These are phyloP conservation scores for Trifolium pratense DNA, from an alignment of 306 rosid species.

Conservation along the genomic window DNA sequence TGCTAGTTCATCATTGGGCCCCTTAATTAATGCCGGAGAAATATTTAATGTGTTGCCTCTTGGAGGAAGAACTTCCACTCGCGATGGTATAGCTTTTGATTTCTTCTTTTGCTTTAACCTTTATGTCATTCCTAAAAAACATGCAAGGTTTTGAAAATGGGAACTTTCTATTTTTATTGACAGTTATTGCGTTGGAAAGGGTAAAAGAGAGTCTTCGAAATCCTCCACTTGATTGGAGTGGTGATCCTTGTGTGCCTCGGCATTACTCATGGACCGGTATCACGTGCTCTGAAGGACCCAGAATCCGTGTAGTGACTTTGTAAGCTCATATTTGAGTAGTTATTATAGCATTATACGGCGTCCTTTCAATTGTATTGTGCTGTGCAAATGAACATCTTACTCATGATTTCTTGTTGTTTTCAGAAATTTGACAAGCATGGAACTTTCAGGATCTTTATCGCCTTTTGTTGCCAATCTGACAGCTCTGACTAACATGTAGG, in stretches of 20 bases:
- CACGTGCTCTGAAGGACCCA: slow-evolving; percentile 72
- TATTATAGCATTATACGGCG: slow-evolving; percentile 8
- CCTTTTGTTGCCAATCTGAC: slow-evolving; percentile 83
- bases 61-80: slow-evolving; percentile 71
- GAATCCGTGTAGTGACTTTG: slow-evolving; percentile 73
- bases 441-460: slow-evolving; percentile 79
- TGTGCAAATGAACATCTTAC: slow-evolving; percentile 44
- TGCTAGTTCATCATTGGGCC: slow-evolving; percentile 62
- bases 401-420: slow-evolving; percentile 41
- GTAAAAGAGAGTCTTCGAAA: slow-evolving; percentile 61
- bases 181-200: slow-evolving; percentile 69
- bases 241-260: slow-evolving; percentile 87
- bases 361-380: slow-evolving; percentile 29
- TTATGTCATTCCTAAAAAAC: slow-evolving; percentile 22
- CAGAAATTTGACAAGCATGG: slow-evolving; percentile 89
- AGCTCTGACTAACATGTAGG: slow-evolving; percentile 76
- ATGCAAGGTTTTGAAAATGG: slow-evolving; percentile 37
- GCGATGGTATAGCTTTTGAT: slow-evolving; percentile 68
- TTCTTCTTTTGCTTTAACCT: slow-evolving; percentile 23
- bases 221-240: slow-evolving; percentile 83
- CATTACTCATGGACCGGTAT: slow-evolving; percentile 89
- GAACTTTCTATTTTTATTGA: slow-evolving; percentile 41
- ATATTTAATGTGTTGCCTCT: slow-evolving; percentile 63
- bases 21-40: slow-evolving; percentile 86
- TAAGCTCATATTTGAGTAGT: slow-evolving; percentile 54